A percentile compares a stretch with the other conserved stretches of the same genome.
These are phyloP conservation scores for Salix arbutifolia DNA, from an alignment of 345 rosid genomes.

Conservation along the genomic window DNA sequence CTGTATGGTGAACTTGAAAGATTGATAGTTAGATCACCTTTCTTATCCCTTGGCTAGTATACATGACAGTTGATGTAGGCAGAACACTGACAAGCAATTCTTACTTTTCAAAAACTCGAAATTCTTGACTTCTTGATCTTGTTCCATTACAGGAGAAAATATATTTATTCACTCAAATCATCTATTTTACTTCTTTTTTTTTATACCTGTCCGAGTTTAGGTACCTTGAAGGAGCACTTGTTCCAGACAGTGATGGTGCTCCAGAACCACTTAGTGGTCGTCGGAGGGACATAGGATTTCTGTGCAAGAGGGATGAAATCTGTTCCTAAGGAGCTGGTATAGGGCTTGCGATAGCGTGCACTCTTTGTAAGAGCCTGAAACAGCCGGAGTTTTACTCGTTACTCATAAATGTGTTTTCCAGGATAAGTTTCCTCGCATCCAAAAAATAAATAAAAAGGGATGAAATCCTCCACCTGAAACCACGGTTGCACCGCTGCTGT, in stretches of 20 bases:
- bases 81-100: background rate
- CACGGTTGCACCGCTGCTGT: background rate
- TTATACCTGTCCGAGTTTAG: constrained; percentile 28
- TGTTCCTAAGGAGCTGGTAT: no score
- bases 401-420: no score
- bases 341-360: no score
- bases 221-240: constrained; percentile 76
- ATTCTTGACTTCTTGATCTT: background rate
- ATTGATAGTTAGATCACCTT: background rate
- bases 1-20: background rate
- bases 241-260: constrained; percentile 42
- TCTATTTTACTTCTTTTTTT: background rate
- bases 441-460: background rate
- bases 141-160: background rate
- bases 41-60: background rate
- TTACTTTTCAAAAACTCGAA: background rate
- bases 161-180: background rate
- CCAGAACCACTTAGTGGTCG: constrained; percentile 57
- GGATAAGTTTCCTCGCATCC: no score
- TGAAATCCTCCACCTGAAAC: background rate
- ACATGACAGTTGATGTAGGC: no score
- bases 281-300: constrained; percentile 33
- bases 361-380: no score
- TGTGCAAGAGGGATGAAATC: background rate
- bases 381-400: no score